These are phyloP conservation scores for Amniculicola lignicola DNA, from an alignment of 495 filamentous ascomycete species.

Conservation along the genomic window DNA sequence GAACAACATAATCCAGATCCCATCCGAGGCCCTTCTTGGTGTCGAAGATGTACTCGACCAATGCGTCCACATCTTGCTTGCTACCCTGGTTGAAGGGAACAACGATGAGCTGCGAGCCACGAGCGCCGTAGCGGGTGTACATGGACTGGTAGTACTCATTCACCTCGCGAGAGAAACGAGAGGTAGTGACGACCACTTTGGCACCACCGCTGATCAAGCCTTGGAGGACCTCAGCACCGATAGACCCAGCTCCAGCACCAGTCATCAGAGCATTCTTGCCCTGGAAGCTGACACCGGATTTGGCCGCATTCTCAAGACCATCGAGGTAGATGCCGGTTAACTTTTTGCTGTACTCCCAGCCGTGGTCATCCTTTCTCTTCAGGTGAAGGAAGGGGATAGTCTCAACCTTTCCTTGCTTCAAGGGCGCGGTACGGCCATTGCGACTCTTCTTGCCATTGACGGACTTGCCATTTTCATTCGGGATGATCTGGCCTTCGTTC, in stretches of 20 bases:
- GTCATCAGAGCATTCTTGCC: constrained; percentile 98
- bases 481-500: constrained; percentile 96
- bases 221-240: constrained; percentile 96
- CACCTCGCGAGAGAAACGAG: constrained; percentile 91
- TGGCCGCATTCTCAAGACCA: constrained; percentile 83
- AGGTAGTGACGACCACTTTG: constrained; percentile 93
- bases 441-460: constrained; percentile 60
- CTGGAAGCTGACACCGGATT: constrained; percentile 81
- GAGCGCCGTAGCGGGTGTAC: constrained; percentile 89
- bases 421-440: constrained; percentile 56
- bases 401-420: constrained; percentile 84
- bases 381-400: constrained; percentile 97
- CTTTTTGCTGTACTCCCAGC: constrained; percentile 99
- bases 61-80: constrained; percentile 91
- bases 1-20: constrained; percentile 95
- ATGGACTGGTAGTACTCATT: constrained; percentile 99
- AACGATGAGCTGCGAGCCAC: constrained; percentile 93
- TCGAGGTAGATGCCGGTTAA: constrained; percentile 89
- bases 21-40: constrained; percentile 94
- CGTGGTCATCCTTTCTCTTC: constrained; percentile 88
- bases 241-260: constrained; percentile 94
- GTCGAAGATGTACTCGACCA: constrained; percentile 95
- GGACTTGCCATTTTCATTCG: constrained; percentile 66
- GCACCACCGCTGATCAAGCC: constrained; percentile 95
- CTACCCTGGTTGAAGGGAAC: constrained; percentile 99